Evolutionary conservation across 108 stramenopile species (phyloP), one percentile per base, ranked within the genome.

Genomic region (Pseudonitzschia multiseries): DNA sequence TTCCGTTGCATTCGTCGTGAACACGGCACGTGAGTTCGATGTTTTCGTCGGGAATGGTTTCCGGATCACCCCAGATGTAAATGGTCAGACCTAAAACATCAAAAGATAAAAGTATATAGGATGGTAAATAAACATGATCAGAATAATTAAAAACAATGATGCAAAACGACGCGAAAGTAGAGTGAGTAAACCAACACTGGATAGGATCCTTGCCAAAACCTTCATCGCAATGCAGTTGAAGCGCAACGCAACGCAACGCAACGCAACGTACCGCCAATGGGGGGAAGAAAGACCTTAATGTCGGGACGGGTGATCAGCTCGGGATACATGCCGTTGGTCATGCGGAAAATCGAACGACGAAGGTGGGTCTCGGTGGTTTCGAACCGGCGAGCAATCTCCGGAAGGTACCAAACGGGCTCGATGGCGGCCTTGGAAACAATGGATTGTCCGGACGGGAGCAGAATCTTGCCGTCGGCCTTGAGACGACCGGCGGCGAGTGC

Each of bases 281-380:
- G 99, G 26, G 99, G 99, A n/a, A 99, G 75, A 74, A 99, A 99
- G 28, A 97, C 86, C 70, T 98, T 97, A 66, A 99, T 92, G 72
- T 99, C 99, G 15, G 95, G 96, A 10, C 99, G 86, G 2, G 99
- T 98, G 65, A 99, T 96, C 29, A 97, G 83, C 79, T 99, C 99
- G 18, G 99, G 99, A 79, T 98, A 99, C 97, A 99, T 99, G 51
- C 83, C 97, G 78, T 98, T 98, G 50, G 97, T 98, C 96, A 98
- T 98, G 43, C 88, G 88, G 80, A 99, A 99, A 65, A 99, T 96
- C 24, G 91, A 85, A 72, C 97, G 93, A 32, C 99, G 91, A 46
- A 99, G 79, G 61, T 83, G 72, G 3, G 79, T 51, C 83, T 99
- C 99, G 3, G 95, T 90, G 46, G 93, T 95, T 57, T 93, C 94